Evolutionary conservation across 148 eudicot species (phyloP).

Genomic region (Euryodendron excelsum): DNA sequence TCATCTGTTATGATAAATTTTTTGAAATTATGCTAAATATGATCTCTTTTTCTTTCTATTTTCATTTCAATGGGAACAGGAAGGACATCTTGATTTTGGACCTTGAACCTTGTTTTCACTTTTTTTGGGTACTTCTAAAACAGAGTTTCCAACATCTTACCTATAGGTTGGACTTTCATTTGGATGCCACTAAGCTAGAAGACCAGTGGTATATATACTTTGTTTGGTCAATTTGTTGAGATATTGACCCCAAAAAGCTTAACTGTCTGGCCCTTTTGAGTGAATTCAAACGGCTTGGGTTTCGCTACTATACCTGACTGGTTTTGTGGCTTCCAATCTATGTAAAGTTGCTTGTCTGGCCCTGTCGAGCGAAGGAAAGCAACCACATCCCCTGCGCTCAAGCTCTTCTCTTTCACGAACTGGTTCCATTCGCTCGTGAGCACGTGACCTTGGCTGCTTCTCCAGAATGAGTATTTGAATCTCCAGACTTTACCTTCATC

Average conservation of each 20-base stretch:
- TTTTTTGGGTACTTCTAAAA: not conserved
- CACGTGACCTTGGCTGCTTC: constrained; percentile 31
- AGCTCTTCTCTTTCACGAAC: constrained; percentile 30
- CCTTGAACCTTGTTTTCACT: not conserved
- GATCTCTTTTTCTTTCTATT: not conserved
- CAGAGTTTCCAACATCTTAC: not conserved
- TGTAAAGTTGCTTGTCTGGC: constrained; percentile 23
- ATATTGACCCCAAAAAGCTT: constrained; percentile 33
- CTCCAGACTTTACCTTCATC: constrained; percentile 31
- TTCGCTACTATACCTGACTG: not conserved
- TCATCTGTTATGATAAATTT: not conserved
- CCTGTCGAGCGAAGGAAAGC: constrained; percentile 19
- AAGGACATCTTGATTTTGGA: not conserved
- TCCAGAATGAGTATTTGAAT: constrained; percentile 35
- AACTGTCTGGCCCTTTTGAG: not conserved
- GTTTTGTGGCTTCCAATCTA: constrained; percentile 20
- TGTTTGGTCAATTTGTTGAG: constrained; percentile 5
- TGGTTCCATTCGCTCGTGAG: constrained; percentile 37
- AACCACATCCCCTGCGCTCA: constrained; percentile 29
- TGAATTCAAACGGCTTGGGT: not conserved
- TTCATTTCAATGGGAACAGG: not conserved
- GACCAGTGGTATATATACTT: not conserved
- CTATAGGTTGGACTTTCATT: not conserved
- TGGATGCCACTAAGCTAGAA: not conserved
- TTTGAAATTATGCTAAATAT: no score